Base-by-base conservation (phyloP, 768 basidiomycete genomes). In the Ephemerocybe angulata region DNA sequence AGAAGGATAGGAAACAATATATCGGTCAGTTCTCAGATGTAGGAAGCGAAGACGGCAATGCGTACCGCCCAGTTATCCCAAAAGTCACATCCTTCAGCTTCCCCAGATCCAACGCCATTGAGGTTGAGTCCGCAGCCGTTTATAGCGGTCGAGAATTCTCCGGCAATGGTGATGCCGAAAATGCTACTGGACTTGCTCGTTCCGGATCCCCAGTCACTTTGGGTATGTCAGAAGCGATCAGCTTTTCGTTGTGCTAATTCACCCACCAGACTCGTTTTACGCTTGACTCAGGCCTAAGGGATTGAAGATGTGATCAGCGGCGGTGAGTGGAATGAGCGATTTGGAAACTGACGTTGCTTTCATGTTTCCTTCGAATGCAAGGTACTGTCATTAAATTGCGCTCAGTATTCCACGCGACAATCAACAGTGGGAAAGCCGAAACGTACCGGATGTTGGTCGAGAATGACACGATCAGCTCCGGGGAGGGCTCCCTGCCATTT, bases 81-180 rank as follows among this genome's bases (percentile, higher is more conserved):
- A 25, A 58, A 56, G 29, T 58, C 55, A 57, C 77, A 79, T 58
- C 74, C 64, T n/a, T 15, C n/a, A 25, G 3, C n/a, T n/a, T n/a
- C n/a, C n/a, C 19, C 30, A 4, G 17, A 10, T 52, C 37, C 41
- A 22, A 47, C 59, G n/a, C 65, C 63, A 17, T 41, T 55, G 4
- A 67, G 42, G 44, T 58, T 61, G 15, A 62, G 52, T 12, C 58
- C 85, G 60, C 87, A 88, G 46, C 78, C 72, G 62, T 85, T 87
- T 63, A 70, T 73, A 22, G 80, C 86, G 8, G 76, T 73, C 54
- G 83, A 82, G 69, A 84, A 91, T 67, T 92, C 90, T 41, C 87
- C 90, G 0, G 82, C 82, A 29, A 84, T 62, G 17, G 83, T 83
- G 31, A 90, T 65, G 7, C 90, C 90, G 60, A 87, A 88, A 27